Conservation (phyloP, 1,139 yeast species). For the Saccharomyces pastorianus region DNA sequence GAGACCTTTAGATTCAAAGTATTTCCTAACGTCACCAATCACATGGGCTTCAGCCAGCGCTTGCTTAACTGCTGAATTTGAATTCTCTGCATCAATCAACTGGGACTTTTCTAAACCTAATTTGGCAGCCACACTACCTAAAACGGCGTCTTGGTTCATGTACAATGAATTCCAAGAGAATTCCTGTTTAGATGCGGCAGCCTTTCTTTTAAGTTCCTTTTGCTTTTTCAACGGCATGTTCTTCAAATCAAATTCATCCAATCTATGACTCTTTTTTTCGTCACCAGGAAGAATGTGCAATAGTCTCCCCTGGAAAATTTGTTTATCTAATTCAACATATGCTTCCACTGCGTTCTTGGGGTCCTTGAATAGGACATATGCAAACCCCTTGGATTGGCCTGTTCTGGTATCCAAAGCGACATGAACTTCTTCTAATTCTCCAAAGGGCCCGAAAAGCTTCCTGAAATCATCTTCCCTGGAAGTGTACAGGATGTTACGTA, state of each 20-base stretch:
- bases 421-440: slow-evolving; percentile 71
- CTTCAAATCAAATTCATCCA: slow-evolving; percentile 85
- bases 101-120: slow-evolving; percentile 79
- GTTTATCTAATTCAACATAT: slow-evolving; percentile 65
- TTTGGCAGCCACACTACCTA: slow-evolving; percentile 79
- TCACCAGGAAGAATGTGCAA: slow-evolving; percentile 85
- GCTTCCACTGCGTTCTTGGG: slow-evolving; percentile 72
- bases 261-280: slow-evolving; percentile 63
- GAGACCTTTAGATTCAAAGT: slow-evolving; percentile 77
- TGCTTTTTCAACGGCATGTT: slow-evolving; percentile 90
- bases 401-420: slow-evolving; percentile 86
- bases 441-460: slow-evolving; percentile 39
- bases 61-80: slow-evolving; percentile 88
- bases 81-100: slow-evolving; percentile 76
- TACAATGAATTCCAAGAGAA: slow-evolving; percentile 93
- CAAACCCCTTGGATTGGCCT: slow-evolving; percentile 88
- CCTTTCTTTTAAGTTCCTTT: slow-evolving; percentile 71
- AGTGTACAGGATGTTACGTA: slow-evolving; percentile 76
- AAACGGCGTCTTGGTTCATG: slow-evolving; percentile 85
- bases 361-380: slow-evolving; percentile 64
- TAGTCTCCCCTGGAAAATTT: slow-evolving; percentile 89
- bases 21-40: slow-evolving; percentile 80
- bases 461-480: slow-evolving; percentile 75
- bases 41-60: slow-evolving; percentile 97
- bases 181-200: slow-evolving; percentile 74